phyloP scores from a whole-genome alignment of 2,329 filamentous ascomycete genomes.

The Talaromyces sp. region DNA sequence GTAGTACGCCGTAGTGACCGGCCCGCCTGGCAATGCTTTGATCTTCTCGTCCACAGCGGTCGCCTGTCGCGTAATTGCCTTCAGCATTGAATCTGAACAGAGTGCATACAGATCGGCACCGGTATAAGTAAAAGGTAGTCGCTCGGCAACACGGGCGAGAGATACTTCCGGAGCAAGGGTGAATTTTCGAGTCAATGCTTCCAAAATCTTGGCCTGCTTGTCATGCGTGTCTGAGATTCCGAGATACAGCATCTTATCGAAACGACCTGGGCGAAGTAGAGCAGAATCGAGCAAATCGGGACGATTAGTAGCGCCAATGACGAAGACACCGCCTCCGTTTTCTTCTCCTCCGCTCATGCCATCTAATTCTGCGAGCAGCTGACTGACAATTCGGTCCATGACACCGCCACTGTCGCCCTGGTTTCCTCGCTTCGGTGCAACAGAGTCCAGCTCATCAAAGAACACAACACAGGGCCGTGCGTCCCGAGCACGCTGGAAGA shows the following conservation, averaged over 20 bases:
- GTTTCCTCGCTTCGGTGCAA: slow-evolving; percentile 93
- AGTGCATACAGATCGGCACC: slow-evolving; percentile 96
- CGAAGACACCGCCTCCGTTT: slow-evolving; percentile 76
- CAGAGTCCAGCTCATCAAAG: slow-evolving; percentile 95
- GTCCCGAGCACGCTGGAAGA: slow-evolving; percentile 97
- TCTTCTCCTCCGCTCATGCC: slow-evolving; percentile 95
- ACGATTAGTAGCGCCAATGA: slow-evolving; percentile 92
- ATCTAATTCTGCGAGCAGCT: slow-evolving; percentile 89
- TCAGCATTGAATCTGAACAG: slow-evolving; percentile 97
- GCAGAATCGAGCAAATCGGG: slow-evolving; percentile 91
- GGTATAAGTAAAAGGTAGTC: slow-evolving; percentile 90
- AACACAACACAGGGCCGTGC: slow-evolving; percentile 98
- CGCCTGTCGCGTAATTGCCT: slow-evolving; percentile 90
- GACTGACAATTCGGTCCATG: slow-evolving; percentile 96
- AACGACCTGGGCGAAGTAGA: slow-evolving; percentile 79
- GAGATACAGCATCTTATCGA: slow-evolving; percentile 98
- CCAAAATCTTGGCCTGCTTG: slow-evolving; percentile 90
- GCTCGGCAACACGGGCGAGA: slow-evolving; percentile 65
- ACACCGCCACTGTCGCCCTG: slow-evolving; percentile 96
- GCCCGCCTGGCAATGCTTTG: slow-evolving; percentile 51
- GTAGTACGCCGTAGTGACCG: slow-evolving; percentile 82
- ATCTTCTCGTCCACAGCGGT: slow-evolving; percentile 79
- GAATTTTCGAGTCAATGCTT: slow-evolving; percentile 93
- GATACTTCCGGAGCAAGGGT: slow-evolving; percentile 74
- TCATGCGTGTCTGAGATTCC: slow-evolving; percentile 95